Evolutionary conservation across 768 basidiomycete genomes (phyloP), one percentile per base, ranked within the genome.

Genomic region (Kondoa subrosea): DNA sequence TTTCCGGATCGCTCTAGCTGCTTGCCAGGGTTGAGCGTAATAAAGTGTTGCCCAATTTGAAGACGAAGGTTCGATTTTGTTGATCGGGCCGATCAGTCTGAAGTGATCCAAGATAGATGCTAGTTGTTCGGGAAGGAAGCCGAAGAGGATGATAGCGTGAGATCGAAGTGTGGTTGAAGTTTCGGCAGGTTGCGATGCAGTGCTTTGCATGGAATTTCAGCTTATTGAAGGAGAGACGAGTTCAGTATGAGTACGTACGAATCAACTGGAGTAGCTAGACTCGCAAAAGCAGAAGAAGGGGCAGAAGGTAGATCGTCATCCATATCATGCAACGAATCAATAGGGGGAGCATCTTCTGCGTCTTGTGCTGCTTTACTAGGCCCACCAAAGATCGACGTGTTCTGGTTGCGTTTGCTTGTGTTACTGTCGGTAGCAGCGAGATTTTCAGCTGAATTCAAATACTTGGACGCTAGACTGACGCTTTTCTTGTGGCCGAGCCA

Each of bases 21-120:
- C 61, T n/a, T 63, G 61, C 61, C 61, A 63, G 30, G 61, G 61
- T 33, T 63, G 16, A 31, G 16, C 61, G n/a, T 31, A 63, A 12
- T 27, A 15, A 12, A 63, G 17, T 17, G 61, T 63, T 8, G 61
- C 61, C 61, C 61, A 63, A 31, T 63, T 63, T 27, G 61, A 27
- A 16, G 61, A 27, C 3, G 29, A 27, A 16, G 61, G 26, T 16
- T 63, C 61, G 61, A 63, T 33, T 32, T 27, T 33, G 15, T 21
- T 8, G 12, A 63, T 32, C 29, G 16, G 16, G 3, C 61, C 61
- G 34, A 63, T 27, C 29, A 14, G 14, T 25, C 58, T 25, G 27
- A 63, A 32, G 29, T 27, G 27, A 16, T 27, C 26, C 3, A 63
- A 17, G 14, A 63, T 63, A 32, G 16, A 17, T 17, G 15, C 26